phyloP scores from a whole-genome alignment of 148 eudicot species.

The Nyssa sinensis region DNA sequence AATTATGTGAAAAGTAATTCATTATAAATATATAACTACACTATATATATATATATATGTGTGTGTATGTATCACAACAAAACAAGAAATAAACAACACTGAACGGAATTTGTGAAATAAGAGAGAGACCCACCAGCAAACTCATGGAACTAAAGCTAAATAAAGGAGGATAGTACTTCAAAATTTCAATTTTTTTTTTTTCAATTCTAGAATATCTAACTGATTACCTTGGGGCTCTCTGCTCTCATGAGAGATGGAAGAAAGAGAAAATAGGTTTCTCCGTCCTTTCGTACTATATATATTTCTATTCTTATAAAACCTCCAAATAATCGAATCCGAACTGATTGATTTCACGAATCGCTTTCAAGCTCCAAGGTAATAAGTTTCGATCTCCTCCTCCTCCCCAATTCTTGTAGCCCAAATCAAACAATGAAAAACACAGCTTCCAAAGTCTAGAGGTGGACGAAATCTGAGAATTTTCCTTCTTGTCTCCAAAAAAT shows the following conservation, averaged over 20 bases:
- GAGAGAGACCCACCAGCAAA: background rate
- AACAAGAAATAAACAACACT: background rate
- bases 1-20: background rate
- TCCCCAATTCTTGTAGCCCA: background rate
- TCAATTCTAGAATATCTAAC: background rate
- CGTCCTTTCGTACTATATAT: background rate
- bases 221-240: background rate
- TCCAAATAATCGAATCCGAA: background rate
- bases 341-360: background rate
- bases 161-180: background rate
- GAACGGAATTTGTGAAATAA: background rate
- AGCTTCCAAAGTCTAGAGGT: background rate
- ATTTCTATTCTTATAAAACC: background rate
- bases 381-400: conserved; percentile 1
- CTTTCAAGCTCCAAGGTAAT: conserved; percentile 6
- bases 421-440: too few species aligned
- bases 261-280: background rate
- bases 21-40: background rate
- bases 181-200: background rate
- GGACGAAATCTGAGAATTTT: too few species aligned
- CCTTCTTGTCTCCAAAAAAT: too few species aligned
- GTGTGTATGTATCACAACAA: too few species aligned
- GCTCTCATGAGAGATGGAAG: background rate
- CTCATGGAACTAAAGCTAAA: background rate
- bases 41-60: background rate